Conservation (phyloP, 306 rosid species). For the Cicer cuneatum region DNA sequence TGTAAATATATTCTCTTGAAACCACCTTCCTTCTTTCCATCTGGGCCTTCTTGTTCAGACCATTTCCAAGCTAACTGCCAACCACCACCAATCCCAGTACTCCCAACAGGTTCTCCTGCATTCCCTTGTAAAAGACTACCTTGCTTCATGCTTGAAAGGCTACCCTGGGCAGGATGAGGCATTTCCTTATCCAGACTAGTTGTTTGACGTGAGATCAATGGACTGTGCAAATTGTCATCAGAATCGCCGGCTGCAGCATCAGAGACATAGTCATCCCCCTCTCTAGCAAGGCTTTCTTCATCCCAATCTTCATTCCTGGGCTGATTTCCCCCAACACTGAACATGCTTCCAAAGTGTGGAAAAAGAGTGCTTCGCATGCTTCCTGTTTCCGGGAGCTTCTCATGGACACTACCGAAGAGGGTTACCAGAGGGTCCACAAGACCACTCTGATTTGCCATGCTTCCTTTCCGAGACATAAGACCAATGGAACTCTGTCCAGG, state of each 20-base stretch:
- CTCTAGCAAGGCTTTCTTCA: conserved; percentile 86
- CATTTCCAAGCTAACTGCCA: conserved; percentile 99
- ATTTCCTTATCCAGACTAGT: conserved; percentile 83
- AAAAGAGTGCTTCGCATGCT: conserved; percentile 91
- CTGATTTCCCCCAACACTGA: conserved; percentile 88
- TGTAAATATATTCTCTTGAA: conserved; percentile 88
- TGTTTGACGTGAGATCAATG: conserved; percentile 87
- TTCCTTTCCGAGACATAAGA: conserved; percentile 75
- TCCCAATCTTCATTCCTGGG: conserved; percentile 89
- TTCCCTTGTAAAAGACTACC: conserved; percentile 62
- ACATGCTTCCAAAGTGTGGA: conserved; percentile 97
- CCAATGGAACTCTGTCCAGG: conserved; percentile 67
- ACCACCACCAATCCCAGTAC: conserved; percentile 93
- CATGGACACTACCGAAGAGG: conserved; percentile 93
- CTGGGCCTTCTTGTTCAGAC: conserved; percentile 78
- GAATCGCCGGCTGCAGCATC: conserved; percentile 71
- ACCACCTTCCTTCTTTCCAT: conserved; percentile 83
- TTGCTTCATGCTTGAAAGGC: conserved; percentile 69
- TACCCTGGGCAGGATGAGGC: conserved; percentile 66
- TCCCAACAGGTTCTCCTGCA: conserved; percentile 69
- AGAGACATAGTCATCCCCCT: conserved; percentile 76
- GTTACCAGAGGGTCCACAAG: conserved; percentile 87
- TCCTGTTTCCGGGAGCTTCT: conserved; percentile 77
- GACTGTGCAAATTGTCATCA: conserved; percentile 82
- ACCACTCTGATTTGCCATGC: conserved; percentile 67